Base-by-base conservation (phyloP, 163 green algal genomes). In the Prototheca stagnorum region DNA sequence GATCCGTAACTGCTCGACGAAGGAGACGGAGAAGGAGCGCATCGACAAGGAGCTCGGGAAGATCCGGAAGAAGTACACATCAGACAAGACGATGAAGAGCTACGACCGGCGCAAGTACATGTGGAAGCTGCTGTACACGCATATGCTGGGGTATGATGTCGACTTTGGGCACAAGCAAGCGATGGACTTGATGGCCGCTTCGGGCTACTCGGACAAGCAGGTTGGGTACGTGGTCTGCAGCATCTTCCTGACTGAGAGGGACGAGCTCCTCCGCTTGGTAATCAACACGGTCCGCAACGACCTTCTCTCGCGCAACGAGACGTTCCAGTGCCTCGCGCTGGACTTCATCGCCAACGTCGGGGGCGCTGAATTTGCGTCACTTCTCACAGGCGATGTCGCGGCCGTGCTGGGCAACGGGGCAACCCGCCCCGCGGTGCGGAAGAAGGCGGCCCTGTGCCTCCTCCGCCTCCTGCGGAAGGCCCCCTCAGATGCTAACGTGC, bases 31-130 rank as follows among this genome's bases (percentile, higher is more conserved):
- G 67, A 57, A 73, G 37, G 59, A 64, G 36, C 65, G 86, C 1
- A 81, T 99, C 20, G 85, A 96, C 42, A 97, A 97, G 67, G 91
- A 99, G 63, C 76, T 99, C 26, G 88, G 84, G 4, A 98, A 99
- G 62, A 94, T 99, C 44, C 69, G 91, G 2, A 90, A 80, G 8
- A 95, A 93, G 58, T 97, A 96, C 71, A 58, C 63, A 5, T 71
- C 61, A 2, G 53, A 64, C 37, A 74, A 70, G 44, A 47, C 49
- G 1, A 39, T 80, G 31, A 63, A 68, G 53, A 62, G 72, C 5
- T 99, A 99, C 59, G 88, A 99, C 67, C 77, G 82, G 45, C 92
- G 93, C 40, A 99, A 99, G 68, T 99, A 99, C 61, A 81, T 97
- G 11, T 97, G 87, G 86, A 99, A 99, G 72, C 78, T 99, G 39